Conservation (phyloP, 331 rosid species). For the Pyracantha coccinea region DNA sequence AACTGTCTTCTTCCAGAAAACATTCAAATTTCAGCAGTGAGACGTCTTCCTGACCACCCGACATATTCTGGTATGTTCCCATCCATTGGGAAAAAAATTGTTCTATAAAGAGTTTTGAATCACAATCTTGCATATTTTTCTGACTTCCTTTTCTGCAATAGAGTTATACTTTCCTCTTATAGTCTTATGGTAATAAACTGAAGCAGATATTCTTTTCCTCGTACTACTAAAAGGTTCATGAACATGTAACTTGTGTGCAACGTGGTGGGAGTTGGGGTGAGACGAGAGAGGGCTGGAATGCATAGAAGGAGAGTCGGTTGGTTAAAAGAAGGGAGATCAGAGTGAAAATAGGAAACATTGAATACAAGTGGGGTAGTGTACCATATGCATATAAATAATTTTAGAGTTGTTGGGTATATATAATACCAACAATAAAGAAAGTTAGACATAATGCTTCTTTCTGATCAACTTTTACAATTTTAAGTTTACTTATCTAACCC, state of each 20-base stretch:
- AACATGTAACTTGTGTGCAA: background rate
- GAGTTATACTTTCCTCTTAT: too few species aligned
- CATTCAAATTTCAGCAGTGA: slow-evolving; percentile 69
- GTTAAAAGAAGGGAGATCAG: background rate
- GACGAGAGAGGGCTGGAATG: background rate
- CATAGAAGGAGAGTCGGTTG: background rate
- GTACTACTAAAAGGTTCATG: background rate
- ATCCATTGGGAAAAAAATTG: background rate
- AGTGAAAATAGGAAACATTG: background rate
- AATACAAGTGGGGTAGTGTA: background rate
- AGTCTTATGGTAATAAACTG: background rate
- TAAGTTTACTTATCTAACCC: background rate
- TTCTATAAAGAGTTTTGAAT: background rate
- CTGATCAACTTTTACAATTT: background rate
- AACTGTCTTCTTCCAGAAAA: slow-evolving; percentile 89
- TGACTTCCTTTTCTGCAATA: background rate
- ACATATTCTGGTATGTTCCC: slow-evolving; percentile 52
- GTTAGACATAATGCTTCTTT: background rate
- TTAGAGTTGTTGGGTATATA: background rate
- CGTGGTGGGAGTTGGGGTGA: background rate
- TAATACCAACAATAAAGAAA: background rate
- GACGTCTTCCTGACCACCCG: slow-evolving; percentile 67
- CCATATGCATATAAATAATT: background rate
- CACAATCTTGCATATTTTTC: background rate
- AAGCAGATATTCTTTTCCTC: background rate